Conservation (phyloP, 1,139 yeast genomes). For the Yamadazyma triangularis region DNA sequence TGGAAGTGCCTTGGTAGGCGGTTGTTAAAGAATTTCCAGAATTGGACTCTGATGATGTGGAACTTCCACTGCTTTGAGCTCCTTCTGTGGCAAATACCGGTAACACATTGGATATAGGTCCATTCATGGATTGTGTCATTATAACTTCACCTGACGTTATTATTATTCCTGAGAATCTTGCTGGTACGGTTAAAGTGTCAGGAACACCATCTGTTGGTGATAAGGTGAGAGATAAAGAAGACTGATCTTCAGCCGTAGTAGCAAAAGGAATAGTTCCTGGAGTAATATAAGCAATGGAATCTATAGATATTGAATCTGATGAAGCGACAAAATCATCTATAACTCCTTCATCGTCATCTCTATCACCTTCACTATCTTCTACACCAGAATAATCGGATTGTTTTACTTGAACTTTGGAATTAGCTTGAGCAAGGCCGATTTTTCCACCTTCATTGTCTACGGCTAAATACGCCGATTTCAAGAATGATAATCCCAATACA, state of each 20-base stretch:
- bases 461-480: conserved; percentile 55
- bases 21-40: no score
- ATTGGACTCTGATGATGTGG: neutral
- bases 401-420: conserved; percentile 10
- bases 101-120: conserved; percentile 7
- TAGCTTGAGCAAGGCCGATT: conserved; percentile 45
- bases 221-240: conserved; percentile 6
- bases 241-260: neutral
- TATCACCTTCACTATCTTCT: neutral
- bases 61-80: conserved; percentile 3
- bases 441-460: conserved; percentile 59
- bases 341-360: conserved; percentile 6
- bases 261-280: conserved; percentile 39
- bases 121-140: conserved; percentile 12
- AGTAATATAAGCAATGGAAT: conserved; percentile 23
- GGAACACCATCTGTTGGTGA: conserved; percentile 15
- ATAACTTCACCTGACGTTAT: conserved; percentile 31
- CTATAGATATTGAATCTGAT: conserved; percentile 1
- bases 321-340: conserved; percentile 3
- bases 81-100: conserved; percentile 14
- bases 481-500: conserved; percentile 58
- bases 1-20: no score
- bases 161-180: conserved; percentile 29
- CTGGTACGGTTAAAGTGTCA: conserved; percentile 25
- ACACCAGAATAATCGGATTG: conserved; percentile 8